Percentiles rank a stretch among this genome's conserved stretches.
phyloP scores from a whole-genome alignment of 2,329 filamentous ascomycete species.

The Botryotinia globosa region DNA sequence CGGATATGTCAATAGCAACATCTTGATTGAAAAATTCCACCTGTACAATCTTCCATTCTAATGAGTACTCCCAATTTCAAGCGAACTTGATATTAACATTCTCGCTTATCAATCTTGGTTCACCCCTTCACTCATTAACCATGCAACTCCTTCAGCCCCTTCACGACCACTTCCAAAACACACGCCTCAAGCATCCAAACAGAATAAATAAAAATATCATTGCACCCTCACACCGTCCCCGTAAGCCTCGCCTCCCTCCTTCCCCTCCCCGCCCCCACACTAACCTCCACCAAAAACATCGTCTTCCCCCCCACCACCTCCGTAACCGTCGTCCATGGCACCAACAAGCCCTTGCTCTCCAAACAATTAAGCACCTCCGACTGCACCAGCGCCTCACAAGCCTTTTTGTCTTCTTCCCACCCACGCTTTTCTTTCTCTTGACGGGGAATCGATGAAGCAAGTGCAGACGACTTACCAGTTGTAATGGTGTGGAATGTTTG shows the following conservation, averaged over 20 bases:
- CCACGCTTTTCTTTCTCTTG: neutral
- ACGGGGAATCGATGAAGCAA: neutral
- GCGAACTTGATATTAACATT: accelerated
- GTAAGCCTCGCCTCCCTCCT: neutral
- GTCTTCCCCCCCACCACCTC: neutral
- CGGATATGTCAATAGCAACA: no score
- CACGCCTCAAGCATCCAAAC: neutral
- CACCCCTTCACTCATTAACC: neutral
- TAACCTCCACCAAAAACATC: neutral
- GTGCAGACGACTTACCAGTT: neutral
- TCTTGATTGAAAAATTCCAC: no score
- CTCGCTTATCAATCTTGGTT: neutral
- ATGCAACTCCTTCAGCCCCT: neutral
- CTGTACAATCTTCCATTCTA: no score
- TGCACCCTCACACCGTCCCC: neutral
- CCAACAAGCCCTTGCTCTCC: neutral
- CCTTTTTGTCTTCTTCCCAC: no score
- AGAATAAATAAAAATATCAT: no score
- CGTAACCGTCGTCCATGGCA: neutral
- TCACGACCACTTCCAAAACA: neutral
- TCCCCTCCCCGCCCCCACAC: neutral
- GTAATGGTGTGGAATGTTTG: neutral
- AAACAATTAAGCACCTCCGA: neutral
- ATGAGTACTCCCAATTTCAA: neutral
- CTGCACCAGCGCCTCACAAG: neutral